Evolutionary conservation across 169 alveolate species (phyloP).

Genomic region (Perkinsus chesapeaki): DNA sequence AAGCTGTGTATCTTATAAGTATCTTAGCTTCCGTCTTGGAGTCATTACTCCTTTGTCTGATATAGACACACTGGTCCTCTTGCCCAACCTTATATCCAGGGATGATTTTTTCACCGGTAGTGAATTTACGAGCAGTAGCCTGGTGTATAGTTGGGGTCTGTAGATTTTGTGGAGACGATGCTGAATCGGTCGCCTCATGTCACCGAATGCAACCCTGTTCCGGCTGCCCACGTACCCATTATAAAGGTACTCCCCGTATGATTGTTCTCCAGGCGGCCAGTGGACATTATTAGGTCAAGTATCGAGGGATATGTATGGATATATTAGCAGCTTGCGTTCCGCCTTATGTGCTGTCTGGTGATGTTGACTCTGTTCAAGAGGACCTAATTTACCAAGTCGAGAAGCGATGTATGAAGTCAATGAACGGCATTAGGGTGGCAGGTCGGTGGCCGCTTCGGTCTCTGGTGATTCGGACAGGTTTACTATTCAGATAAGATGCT

Average conservation of each 20-base stretch:
- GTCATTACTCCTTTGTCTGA: constrained; percentile 76
- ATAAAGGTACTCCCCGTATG: constrained; percentile 31
- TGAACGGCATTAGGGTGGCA: constrained; percentile 66
- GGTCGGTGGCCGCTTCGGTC: constrained; percentile 17
- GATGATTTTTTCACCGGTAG: constrained; percentile 46
- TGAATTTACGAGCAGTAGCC: not conserved
- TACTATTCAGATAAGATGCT: constrained; percentile 41
- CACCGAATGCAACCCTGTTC: constrained; percentile 54
- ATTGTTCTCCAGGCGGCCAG: too few species aligned
- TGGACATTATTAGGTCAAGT: constrained; percentile 33
- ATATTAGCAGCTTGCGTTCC: constrained; percentile 67
- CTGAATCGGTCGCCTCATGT: constrained; percentile 52
- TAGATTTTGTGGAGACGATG: constrained; percentile 45
- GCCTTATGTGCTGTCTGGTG: constrained; percentile 22
- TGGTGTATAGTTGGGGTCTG: not conserved
- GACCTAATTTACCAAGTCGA: constrained; percentile 29
- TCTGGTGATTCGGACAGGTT: not conserved
- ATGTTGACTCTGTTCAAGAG: constrained; percentile 35
- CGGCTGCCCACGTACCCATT: constrained; percentile 68
- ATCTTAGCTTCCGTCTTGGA: constrained; percentile 59
- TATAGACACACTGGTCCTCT: constrained; percentile 72
- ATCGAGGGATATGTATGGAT: constrained; percentile 69
- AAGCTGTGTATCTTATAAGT: constrained; percentile 32
- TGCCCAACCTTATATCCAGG: constrained; percentile 66
- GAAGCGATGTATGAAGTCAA: constrained; percentile 27